Conservation (phyloP, 78 protist genomes). For the Capsaspora owczarzaki region DNA sequence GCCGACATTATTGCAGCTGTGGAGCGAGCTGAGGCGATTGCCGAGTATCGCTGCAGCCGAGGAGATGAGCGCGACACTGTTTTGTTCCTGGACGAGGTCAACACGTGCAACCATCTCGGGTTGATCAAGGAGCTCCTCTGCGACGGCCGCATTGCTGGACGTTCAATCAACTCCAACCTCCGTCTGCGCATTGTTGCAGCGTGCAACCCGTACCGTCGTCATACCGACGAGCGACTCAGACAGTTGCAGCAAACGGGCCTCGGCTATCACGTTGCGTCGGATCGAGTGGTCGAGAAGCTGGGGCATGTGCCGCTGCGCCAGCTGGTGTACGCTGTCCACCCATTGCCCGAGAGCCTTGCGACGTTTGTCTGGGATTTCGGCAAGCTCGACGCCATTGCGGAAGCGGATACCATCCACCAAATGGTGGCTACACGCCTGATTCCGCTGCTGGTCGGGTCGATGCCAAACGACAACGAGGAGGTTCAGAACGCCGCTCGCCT, state of each 20-base stretch:
- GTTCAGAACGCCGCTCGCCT: no score
- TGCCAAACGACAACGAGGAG: no score
- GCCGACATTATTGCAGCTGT: conserved; percentile 10
- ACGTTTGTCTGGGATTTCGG: conserved; percentile 54
- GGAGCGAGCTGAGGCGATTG: background rate
- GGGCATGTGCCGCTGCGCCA: background rate
- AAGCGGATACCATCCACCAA: no score
- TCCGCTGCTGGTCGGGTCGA: no score
- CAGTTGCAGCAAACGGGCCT: background rate
- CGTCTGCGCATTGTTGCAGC: conserved; percentile 45
- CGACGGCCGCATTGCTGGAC: conserved; percentile 20
- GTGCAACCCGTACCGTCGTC: conserved; percentile 71
- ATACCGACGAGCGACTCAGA: background rate
- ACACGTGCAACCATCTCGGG: conserved; percentile 44
- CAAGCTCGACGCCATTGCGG: conserved; percentile 16
- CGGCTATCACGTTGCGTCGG: background rate
- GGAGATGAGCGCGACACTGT: background rate
- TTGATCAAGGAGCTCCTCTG: conserved; percentile 35
- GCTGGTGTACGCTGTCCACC: conserved; percentile 47
- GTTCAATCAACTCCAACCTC: background rate
- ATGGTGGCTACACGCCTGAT: no score
- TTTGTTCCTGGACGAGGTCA: conserved; percentile 71
- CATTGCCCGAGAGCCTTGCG: conserved; percentile 35
- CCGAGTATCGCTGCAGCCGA: background rate
- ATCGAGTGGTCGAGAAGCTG: background rate